Base-by-base conservation (phyloP, 768 basidiomycete genomes). In the Thelephora aurantiotincta region DNA sequence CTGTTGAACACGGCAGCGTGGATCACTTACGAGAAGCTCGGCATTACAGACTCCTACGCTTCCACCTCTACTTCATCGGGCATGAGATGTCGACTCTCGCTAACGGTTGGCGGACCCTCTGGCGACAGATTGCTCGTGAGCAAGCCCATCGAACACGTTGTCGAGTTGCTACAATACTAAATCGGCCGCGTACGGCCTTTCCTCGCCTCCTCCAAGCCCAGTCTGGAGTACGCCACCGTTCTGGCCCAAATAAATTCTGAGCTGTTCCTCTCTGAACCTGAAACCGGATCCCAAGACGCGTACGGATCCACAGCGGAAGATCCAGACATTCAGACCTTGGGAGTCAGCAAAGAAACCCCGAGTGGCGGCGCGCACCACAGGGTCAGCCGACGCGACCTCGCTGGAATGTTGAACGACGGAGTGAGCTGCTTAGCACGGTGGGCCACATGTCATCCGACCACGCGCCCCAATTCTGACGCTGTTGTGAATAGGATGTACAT, bases 361-460 rank as follows among this genome's bases (percentile, higher is more conserved):
- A 62, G 69, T 11, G 94, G 96, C 0, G 90, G 82, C 0, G 65
- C 68, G 9, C 4, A 14, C 18, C 12, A 41, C 48, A 86, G 94
- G 57, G 97, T 93, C 0, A 94, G 96, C n/a, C 96, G 89, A 65
- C 78, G 96, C 19, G 93, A 99, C 59, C 66, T 96, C 19, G 74
- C 75, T 43, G 96, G 96, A 0, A 75, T 98, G 68, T 72, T 97
- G 14, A 89, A 96, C 57, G 94, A 99, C 55, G 94, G 96, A 0
- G 80, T 94, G 50, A 99, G 98, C 63, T 96, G 92, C 5, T 66
- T 98, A 13, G 82, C 91, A 26, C 78, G 90, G 72, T 79, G 33
- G 20, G 63, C 35, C 14, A 14, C 9, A 9, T 4, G 9, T 30
- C 9, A 9, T 30, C 9, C 9, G 26, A 30, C 26, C 26, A 42